A percentile compares a stretch with the other conserved stretches of the same genome.
Conservation (phyloP, 2,329 filamentous ascomycete genomes). For the Chaetomium globosum region DNA sequence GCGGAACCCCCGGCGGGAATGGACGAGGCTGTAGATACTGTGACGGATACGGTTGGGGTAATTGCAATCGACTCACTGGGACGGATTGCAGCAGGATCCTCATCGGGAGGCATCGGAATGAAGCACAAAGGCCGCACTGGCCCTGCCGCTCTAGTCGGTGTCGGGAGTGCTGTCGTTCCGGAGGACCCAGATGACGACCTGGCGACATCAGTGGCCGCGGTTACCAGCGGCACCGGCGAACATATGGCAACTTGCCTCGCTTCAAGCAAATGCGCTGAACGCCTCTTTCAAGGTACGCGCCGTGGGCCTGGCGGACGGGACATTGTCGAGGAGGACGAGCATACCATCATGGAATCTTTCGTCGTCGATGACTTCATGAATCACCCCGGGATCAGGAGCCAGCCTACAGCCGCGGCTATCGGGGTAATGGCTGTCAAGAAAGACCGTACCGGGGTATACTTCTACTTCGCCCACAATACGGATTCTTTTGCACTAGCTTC, state of each 20-base stretch:
- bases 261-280: constrained; percentile 80
- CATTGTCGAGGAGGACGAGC: constrained; percentile 73
- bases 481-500: constrained; percentile 85
- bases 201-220: constrained; percentile 72
- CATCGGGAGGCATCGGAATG: constrained; percentile 97
- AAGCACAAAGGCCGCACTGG: constrained; percentile 91
- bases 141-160: constrained; percentile 87
- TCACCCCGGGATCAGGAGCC: constrained; percentile 80
- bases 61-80: constrained; percentile 87
- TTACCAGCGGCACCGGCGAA: constrained; percentile 93
- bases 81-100: constrained; percentile 90
- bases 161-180: constrained; percentile 89
- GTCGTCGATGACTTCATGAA: constrained; percentile 90
- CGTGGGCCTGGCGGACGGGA: constrained; percentile 63
- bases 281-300: constrained; percentile 72
- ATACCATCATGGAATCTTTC: constrained; percentile 72
- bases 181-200: constrained; percentile 70
- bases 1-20: constrained; percentile 17
- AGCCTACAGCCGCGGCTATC: constrained; percentile 82
- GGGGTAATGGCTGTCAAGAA: constrained; percentile 91
- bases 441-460: constrained; percentile 70
- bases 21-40: constrained; percentile 56
- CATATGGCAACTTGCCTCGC: constrained; percentile 97
- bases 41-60: constrained; percentile 94
- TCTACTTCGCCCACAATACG: constrained; percentile 96